These are phyloP conservation scores for Hevea brasiliensis DNA, from an alignment of 345 rosid species.

Conservation along the genomic window DNA sequence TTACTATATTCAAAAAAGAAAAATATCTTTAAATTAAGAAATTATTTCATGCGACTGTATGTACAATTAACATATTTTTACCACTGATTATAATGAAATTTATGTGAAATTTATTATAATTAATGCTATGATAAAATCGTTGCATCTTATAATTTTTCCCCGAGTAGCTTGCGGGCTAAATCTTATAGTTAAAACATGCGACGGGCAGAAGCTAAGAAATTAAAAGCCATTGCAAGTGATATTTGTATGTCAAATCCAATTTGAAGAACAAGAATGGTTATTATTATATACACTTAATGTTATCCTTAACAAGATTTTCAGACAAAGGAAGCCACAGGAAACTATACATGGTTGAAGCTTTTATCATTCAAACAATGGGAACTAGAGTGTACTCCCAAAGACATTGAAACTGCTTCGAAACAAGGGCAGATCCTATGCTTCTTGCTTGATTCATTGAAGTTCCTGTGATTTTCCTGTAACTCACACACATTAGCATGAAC, in stretches of 20 bases:
- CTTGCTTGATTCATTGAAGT: conserved; percentile 30
- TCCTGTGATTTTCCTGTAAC: conserved; percentile 18
- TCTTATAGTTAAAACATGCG: no score
- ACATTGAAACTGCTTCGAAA: neutral
- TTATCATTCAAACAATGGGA: conserved; percentile 9
- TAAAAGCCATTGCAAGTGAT: no score
- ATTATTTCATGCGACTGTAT: no score
- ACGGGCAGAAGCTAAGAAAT: no score
- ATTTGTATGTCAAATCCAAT: neutral
- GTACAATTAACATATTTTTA: no score
- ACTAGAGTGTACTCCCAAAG: conserved; percentile 14
- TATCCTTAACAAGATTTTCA: neutral
- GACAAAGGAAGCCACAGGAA: conserved; percentile 20
- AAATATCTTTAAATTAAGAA: no score
- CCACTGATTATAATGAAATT: no score
- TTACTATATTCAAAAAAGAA: no score
- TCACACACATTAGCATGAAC: neutral
- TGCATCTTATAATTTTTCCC: no score
- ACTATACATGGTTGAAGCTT: conserved; percentile 12
- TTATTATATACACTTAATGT: neutral
- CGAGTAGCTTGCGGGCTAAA: no score
- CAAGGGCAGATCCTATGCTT: conserved; percentile 22
- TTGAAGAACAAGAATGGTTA: neutral
- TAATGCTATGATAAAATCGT: no score
- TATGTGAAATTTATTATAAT: no score